Conservation (phyloP, 2,329 filamentous ascomycete genomes). For the Arthrocladium fulminans region DNA sequence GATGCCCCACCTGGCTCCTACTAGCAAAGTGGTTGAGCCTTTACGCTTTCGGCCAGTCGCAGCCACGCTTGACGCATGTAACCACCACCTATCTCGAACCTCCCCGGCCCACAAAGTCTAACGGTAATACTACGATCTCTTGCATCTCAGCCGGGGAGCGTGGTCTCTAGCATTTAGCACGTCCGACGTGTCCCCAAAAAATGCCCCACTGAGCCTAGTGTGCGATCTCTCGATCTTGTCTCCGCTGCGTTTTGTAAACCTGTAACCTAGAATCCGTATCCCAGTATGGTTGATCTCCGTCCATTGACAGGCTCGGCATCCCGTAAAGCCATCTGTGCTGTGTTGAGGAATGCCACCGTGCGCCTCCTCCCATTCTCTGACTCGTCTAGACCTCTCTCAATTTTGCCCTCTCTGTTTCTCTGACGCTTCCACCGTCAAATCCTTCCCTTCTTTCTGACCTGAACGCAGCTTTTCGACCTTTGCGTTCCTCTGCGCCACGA, state of each 20-base stretch:
- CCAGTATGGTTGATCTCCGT: background rate
- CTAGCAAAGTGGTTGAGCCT: background rate
- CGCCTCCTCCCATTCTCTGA: background rate
- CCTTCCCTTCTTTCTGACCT: conserved; percentile 7
- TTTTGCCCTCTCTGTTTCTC: background rate
- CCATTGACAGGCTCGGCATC: background rate
- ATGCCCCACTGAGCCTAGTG: conserved; percentile 10
- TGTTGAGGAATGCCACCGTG: conserved; percentile 2
- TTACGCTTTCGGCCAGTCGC: background rate
- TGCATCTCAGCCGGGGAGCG: background rate
- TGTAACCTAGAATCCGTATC: conserved; percentile 5
- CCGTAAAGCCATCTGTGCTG: background rate
- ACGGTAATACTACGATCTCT: conserved; percentile 4
- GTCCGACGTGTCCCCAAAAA: background rate
- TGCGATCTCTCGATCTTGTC: conserved; percentile 24
- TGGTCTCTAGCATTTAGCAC: background rate
- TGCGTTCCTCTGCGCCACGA: background rate
- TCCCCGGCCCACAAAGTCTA: background rate
- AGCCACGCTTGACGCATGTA: background rate
- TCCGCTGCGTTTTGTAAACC: conserved; percentile 13
- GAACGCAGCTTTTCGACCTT: background rate
- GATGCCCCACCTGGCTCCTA: background rate
- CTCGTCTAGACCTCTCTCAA: conserved; percentile 9
- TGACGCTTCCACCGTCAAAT: conserved; percentile 5
- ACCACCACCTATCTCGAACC: background rate